phyloP scores from a whole-genome alignment of 192 early-diverging fungal genomes.

The Podila epigama region DNA sequence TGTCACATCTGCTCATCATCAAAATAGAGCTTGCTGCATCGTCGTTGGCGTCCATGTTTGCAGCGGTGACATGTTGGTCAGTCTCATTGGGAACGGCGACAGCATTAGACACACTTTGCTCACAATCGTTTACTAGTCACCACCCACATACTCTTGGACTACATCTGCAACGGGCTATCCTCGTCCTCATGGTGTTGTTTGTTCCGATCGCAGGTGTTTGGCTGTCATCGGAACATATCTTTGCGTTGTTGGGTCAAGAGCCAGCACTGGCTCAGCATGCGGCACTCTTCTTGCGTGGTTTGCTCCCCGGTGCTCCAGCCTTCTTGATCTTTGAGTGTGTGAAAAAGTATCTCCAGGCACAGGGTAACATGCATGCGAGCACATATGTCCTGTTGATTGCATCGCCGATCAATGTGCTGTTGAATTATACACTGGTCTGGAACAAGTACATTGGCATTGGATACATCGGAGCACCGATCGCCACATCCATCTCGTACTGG shows the following conservation, averaged over 20 bases:
- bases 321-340: slow-evolving; percentile 81
- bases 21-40: slow-evolving; percentile 65
- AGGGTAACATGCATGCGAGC: slow-evolving; percentile 81
- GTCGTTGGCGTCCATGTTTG: slow-evolving; percentile 72
- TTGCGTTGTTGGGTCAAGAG: slow-evolving; percentile 75
- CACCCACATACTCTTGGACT: slow-evolving; percentile 69
- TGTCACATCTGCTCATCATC: not conserved
- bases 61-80: slow-evolving; percentile 66
- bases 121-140: slow-evolving; percentile 72
- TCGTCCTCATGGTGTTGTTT: slow-evolving; percentile 72
- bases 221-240: slow-evolving; percentile 63
- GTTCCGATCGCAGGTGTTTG: slow-evolving; percentile 70
- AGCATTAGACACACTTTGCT: slow-evolving; percentile 78
- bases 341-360: slow-evolving; percentile 84
- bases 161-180: slow-evolving; percentile 76
- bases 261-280: slow-evolving; percentile 68
- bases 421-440: slow-evolving; percentile 83
- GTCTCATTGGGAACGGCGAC: slow-evolving; percentile 69
- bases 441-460: slow-evolving; percentile 66
- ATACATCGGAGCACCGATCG: slow-evolving; percentile 82
- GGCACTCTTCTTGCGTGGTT: slow-evolving; percentile 65
- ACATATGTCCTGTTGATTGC: slow-evolving; percentile 73
- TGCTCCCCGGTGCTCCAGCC: slow-evolving; percentile 74
- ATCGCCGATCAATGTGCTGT: slow-evolving; percentile 70
- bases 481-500: slow-evolving; percentile 75